Percentiles rank a stretch among this genome's conserved stretches.
Evolutionary conservation across 1,284 basidiomycete genomes (phyloP).

Genomic region (Anthracocystis panici-leucophaei): DNA sequence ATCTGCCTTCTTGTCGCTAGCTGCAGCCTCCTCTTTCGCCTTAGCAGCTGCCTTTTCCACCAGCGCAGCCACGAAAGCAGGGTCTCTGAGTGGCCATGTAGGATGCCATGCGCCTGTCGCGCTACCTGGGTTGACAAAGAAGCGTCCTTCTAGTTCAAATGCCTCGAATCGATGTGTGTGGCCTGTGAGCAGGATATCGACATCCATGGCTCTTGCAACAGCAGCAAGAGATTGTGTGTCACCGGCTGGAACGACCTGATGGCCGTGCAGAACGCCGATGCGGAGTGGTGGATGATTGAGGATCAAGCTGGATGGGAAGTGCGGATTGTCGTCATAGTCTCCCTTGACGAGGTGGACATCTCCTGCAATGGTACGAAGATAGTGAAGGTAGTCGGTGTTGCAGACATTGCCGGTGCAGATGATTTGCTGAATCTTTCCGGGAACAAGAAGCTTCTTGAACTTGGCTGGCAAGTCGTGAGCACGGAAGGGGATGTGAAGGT

Average conservation of each 20-base stretch:
- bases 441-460: slow-evolving; percentile 93
- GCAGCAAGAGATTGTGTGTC: slow-evolving; percentile 88
- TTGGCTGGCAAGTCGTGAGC: slow-evolving; percentile 91
- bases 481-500: slow-evolving; percentile 65
- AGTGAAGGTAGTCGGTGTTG: slow-evolving; percentile 96
- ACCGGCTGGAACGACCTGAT: slow-evolving; percentile 91
- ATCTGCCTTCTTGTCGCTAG: slow-evolving; percentile 25
- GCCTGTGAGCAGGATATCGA: slow-evolving; percentile 92
- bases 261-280: slow-evolving; percentile 93
- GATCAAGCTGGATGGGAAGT: slow-evolving; percentile 85
- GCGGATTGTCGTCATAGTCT: slow-evolving; percentile 88
- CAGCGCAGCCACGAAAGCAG: slow-evolving; percentile 28
- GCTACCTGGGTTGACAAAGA: slow-evolving; percentile 96
- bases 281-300: slow-evolving; percentile 87
- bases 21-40: slow-evolving; percentile 21
- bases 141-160: slow-evolving; percentile 87
- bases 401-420: slow-evolving; percentile 97
- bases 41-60: slow-evolving; percentile 28
- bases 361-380: slow-evolving; percentile 93
- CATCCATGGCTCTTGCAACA: slow-evolving; percentile 91
- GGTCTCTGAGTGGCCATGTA: slow-evolving; percentile 72
- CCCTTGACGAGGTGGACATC: slow-evolving; percentile 93
- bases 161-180: slow-evolving; percentile 98
- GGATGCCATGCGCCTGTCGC: slow-evolving; percentile 89
- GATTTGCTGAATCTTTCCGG: slow-evolving; percentile 98